phyloP scores from a whole-genome alignment of 2,329 filamentous ascomycete genomes.

The Hypoxylon sp. region DNA sequence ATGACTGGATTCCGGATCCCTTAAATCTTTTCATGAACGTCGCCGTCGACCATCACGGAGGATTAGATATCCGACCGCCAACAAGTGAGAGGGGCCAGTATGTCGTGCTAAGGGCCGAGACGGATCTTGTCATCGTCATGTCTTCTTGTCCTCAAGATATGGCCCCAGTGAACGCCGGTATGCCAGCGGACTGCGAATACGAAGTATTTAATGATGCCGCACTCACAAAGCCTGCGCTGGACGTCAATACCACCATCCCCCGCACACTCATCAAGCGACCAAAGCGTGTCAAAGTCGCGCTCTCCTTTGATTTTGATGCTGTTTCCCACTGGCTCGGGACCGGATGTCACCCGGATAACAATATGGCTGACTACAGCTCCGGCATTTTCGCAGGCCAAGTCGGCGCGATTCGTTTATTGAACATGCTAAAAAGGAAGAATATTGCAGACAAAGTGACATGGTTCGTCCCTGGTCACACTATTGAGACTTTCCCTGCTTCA shows the following conservation, averaged over 20 bases:
- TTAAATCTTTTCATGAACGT: background rate
- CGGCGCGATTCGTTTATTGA: background rate
- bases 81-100: background rate
- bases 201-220: background rate
- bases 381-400: background rate
- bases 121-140: constrained; percentile 1
- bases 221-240: background rate
- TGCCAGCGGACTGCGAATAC: background rate
- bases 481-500: background rate
- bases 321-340: constrained; percentile 1
- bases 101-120: background rate
- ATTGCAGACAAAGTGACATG: constrained; percentile 2
- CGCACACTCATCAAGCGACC: constrained; percentile 1
- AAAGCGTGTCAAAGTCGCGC: constrained; percentile 1
- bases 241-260: background rate
- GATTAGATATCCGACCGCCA: background rate
- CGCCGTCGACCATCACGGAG: background rate
- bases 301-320: background rate
- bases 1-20: background rate
- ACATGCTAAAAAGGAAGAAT: background rate
- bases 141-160: background rate
- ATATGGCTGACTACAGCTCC: background rate
- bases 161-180: background rate
- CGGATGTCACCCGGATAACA: background rate
- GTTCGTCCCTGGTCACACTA: background rate